Evolutionary conservation across 805 yeast genomes (phyloP).

Genomic region (Kuraishia borneana): DNA sequence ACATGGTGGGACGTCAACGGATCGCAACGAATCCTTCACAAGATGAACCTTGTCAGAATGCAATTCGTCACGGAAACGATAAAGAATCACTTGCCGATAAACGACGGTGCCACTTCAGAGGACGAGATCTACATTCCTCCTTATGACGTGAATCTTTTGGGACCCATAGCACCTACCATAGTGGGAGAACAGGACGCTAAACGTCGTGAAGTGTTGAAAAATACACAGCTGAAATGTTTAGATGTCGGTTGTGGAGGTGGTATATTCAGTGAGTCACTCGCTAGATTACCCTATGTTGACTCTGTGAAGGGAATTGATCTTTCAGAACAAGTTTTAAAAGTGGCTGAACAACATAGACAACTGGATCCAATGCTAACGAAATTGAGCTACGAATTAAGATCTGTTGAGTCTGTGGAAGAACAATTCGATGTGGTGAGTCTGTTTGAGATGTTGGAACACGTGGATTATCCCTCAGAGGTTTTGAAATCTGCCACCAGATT

Average conservation of each 20-base stretch:
- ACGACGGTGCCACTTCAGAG: slow-evolving; percentile 28
- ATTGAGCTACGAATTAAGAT: slow-evolving; percentile 45
- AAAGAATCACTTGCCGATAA: slow-evolving; percentile 22
- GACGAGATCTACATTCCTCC: slow-evolving; percentile 63
- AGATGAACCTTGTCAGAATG: slow-evolving; percentile 85
- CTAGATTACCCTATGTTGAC: slow-evolving; percentile 53
- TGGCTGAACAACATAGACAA: slow-evolving; percentile 59
- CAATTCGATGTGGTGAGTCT: slow-evolving; percentile 72
- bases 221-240: slow-evolving; percentile 39
- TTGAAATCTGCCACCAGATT: slow-evolving; percentile 55
- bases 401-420: slow-evolving; percentile 43
- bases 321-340: slow-evolving; percentile 69
- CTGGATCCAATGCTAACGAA: slow-evolving; percentile 58
- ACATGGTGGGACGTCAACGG: slow-evolving; percentile 98
- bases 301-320: slow-evolving; percentile 77
- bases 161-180: slow-evolving; percentile 41
- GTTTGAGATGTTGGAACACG: slow-evolving; percentile 95
- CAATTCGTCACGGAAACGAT: slow-evolving; percentile 70
- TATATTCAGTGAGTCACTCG: slow-evolving; percentile 75
- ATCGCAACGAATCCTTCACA: slow-evolving; percentile 85
- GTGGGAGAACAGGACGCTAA: slow-evolving; percentile 36
- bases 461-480: slow-evolving; percentile 70
- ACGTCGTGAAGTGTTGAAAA: slow-evolving; percentile 23
- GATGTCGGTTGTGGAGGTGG: slow-evolving; percentile 99
- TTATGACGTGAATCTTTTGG: slow-evolving; percentile 56